Evolutionary conservation across 495 filamentous ascomycete species (phyloP), one percentile per base, ranked within the genome.

Genomic region (Usnea hakonensis): DNA sequence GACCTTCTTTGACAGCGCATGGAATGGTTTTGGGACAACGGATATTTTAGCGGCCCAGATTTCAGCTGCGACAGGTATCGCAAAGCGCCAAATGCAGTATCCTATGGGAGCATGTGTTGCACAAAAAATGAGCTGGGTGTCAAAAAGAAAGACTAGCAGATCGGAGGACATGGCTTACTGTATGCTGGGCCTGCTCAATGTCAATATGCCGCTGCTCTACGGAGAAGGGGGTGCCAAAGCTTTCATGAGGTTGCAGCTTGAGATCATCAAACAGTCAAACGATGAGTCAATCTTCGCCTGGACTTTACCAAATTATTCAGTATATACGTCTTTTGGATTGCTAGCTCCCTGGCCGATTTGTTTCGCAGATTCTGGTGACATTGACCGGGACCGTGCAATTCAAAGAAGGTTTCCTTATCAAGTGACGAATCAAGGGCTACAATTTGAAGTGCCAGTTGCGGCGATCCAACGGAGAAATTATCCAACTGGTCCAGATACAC

Each of bases 191-290:
- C 40, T 74, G 1, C 71, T 73, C 36, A 17, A 63, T 28, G 65
- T 73, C 4, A 70, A 71, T 44, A 68, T 74, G 67, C 71, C 72
- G 1, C 57, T 71, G 5, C 55, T 74, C 9, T 73, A 74, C 43
- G 69, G 71, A 2, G 72, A 74, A 55, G 66, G 69, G 17, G 17
- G 50, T 37, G 1, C 38, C 2, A 60, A 58, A 33, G 69, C 69
- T 3, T 74, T 74, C 52, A 36, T 38, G 26, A 60, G 72, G 46
- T 64, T 74, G 2, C 68, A 73, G 40, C 52, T 66, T 14, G 72
- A 73, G 61, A 74, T 75, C 19, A 64, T 72, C 35, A 68, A 64
- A 36, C 41, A 16, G 3, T 53, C 65, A n/a, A 53, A 68, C n/a
- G 70, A 73, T 46, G 61, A 68, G 23, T 64, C 65, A 13, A 60